A percentile compares a stretch with the other conserved stretches of the same genome.
phyloP scores from a whole-genome alignment of 495 filamentous ascomycete species.

The Glonium stellatum region DNA sequence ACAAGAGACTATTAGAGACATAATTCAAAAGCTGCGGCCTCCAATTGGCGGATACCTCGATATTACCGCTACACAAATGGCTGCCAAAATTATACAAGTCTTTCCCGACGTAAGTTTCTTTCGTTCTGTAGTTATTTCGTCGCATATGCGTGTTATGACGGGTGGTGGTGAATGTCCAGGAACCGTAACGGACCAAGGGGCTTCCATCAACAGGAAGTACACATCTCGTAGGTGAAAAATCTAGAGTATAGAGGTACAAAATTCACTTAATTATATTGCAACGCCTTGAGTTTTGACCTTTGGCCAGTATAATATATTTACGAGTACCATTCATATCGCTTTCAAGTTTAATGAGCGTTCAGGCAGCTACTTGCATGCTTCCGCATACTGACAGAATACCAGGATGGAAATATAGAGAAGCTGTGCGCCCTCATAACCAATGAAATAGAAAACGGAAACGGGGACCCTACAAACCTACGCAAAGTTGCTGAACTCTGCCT shows the following conservation, averaged over 20 bases:
- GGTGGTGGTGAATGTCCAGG: not conserved
- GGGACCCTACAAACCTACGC: not conserved
- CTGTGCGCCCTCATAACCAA: not conserved
- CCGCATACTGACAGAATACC: not conserved
- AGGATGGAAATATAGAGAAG: not conserved
- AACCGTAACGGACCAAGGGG: too few species aligned
- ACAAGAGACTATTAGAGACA: not conserved
- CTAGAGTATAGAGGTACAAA: too few species aligned
- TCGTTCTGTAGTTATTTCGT: not conserved
- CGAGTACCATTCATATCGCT: too few species aligned
- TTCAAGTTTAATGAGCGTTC: too few species aligned
- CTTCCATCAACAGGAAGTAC: too few species aligned
- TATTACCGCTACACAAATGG: not conserved
- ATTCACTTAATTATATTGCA: too few species aligned
- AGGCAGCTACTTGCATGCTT: not conserved
- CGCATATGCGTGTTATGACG: not conserved
- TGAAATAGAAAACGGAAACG: not conserved
- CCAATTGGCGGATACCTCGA: not conserved
- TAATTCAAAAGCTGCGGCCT: slow-evolving; percentile 1
- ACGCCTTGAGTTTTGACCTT: too few species aligned
- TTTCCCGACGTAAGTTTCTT: slow-evolving; percentile 6
- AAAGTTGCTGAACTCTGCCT: slow-evolving; percentile 8
- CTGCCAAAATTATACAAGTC: not conserved
- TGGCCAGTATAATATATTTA: too few species aligned
- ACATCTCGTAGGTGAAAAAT: too few species aligned